Evolutionary conservation across 140 eudicot genomes (phyloP).

Genomic region (Bidens hawaiensis): DNA sequence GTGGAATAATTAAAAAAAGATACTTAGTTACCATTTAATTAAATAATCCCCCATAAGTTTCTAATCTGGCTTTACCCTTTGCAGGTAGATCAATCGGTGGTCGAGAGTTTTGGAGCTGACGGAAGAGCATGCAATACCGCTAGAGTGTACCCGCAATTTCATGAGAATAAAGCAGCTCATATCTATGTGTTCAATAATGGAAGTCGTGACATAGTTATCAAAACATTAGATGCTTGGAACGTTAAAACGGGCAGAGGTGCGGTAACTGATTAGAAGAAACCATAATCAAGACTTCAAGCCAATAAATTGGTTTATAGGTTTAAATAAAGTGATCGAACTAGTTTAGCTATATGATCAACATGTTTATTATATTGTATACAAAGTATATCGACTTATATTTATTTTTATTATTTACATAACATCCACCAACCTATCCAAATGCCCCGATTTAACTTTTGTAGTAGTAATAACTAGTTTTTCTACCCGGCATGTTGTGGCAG

Average conservation of each 20-base stretch:
- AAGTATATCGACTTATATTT: not conserved
- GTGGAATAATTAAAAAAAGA: not conserved
- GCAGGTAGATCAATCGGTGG: conserved; percentile 32
- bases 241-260: conserved; percentile 24
- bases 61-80: not conserved
- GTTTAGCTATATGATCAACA: not conserved
- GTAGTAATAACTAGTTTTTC: no score
- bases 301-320: not conserved
- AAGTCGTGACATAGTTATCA: conserved; percentile 22
- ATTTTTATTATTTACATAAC: no score
- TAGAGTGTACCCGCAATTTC: conserved; percentile 28
- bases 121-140: conserved; percentile 38
- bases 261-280: conserved; percentile 13
- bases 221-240: conserved; percentile 33
- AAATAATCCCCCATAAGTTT: not conserved
- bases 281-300: not conserved
- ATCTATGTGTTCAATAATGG: conserved; percentile 37
- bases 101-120: conserved; percentile 36
- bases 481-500: no score
- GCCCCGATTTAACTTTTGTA: no score
- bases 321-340: conserved; percentile 9
- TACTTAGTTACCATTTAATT: not conserved
- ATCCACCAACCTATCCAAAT: no score
- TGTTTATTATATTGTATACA: not conserved
- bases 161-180: conserved; percentile 18